Evolutionary conservation across 441 rosid genomes (phyloP), one percentile per base, ranked within the genome.

Genomic region (Populus trichocarpa): DNA sequence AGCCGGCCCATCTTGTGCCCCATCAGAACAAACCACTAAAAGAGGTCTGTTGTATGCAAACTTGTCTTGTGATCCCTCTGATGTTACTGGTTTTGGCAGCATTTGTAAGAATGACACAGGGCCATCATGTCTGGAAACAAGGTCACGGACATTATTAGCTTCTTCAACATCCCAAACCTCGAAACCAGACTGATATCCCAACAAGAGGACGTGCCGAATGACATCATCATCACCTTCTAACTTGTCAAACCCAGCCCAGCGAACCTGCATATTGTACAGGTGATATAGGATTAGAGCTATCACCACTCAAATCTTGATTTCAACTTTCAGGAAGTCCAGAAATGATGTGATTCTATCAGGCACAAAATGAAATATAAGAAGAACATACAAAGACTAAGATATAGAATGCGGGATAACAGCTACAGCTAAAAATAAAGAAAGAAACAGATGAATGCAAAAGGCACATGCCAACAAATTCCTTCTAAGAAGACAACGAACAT

Each of bases 101-200:
- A 93, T 86, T 85, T 92, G 97, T 94, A 96, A 80, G 78, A 90
- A 91, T 57, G 91, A 91, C 72, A 88, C 95, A 30, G 91, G 91
- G 36, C 95, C 99, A 79, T 93, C 98, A 71, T 85, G 86, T 67
- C 87, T 85, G 65, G 97, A 92, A 36, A 91, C 98, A 63, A 96
- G 85, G 77, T 86, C 90, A 61, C 89, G 86, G 46, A 96, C 95
- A 73, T 93, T 91, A 77, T 91, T 91, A 6, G 92, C 93, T 70
- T 92, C 95, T 83, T 96, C 97, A 36, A 92, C 97, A 85, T 96
- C 99, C 98, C 98, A 92, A 79, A 96, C 89, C 89, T 96, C 98
- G 85, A 91, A 96, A 61, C 99, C 99, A 83, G 95, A 92, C 16
- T 80, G 89, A 86, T 91, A 93, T 0, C 94, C 97, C 18, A 96